Evolutionary conservation across 352 stramenopile genomes (phyloP).

Genomic region (Nothophytophthora sp.): DNA sequence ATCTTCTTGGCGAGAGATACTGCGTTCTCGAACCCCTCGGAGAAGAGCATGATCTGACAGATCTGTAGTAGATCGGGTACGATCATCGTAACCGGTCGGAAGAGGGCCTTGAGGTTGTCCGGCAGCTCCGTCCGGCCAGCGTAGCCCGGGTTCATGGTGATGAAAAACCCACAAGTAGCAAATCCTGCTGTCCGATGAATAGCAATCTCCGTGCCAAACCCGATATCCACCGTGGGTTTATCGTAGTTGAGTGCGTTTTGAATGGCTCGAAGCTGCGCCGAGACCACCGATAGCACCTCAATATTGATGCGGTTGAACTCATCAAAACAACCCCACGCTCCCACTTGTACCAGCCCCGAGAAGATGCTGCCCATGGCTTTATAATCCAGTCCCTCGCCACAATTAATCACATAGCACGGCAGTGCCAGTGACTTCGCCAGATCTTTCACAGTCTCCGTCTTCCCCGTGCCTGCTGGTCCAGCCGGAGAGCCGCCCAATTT

Average conservation of each 20-base stretch:
- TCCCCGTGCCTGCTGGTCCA: slow-evolving; percentile 90
- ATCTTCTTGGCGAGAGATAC: slow-evolving; percentile 93
- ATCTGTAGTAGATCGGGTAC: slow-evolving; percentile 92
- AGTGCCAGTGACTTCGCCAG: slow-evolving; percentile 91
- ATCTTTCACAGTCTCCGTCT: slow-evolving; percentile 95
- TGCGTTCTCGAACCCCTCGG: slow-evolving; percentile 91
- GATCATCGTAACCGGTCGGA: slow-evolving; percentile 94
- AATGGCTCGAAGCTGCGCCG: slow-evolving; percentile 89
- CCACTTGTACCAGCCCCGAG: slow-evolving; percentile 88
- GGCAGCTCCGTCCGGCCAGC: slow-evolving; percentile 91
- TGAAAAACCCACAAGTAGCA: slow-evolving; percentile 94
- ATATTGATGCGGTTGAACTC: slow-evolving; percentile 92
- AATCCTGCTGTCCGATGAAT: slow-evolving; percentile 93
- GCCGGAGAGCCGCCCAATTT: slow-evolving; percentile 91
- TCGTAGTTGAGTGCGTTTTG: slow-evolving; percentile 94
- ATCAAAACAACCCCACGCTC: slow-evolving; percentile 86
- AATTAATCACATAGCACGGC: slow-evolving; percentile 93
- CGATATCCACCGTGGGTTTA: slow-evolving; percentile 91
- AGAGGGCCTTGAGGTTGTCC: slow-evolving; percentile 93
- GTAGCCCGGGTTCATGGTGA: slow-evolving; percentile 96
- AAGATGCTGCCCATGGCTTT: slow-evolving; percentile 93
- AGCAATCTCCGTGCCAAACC: slow-evolving; percentile 89
- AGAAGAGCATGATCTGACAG: slow-evolving; percentile 95
- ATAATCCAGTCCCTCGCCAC: slow-evolving; percentile 92
- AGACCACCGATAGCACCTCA: slow-evolving; percentile 86